Percentiles rank a stretch among this genome's conserved stretches.
phyloP scores from a whole-genome alignment of 345 rosid genomes.

The Abelmoschus esculentus region DNA sequence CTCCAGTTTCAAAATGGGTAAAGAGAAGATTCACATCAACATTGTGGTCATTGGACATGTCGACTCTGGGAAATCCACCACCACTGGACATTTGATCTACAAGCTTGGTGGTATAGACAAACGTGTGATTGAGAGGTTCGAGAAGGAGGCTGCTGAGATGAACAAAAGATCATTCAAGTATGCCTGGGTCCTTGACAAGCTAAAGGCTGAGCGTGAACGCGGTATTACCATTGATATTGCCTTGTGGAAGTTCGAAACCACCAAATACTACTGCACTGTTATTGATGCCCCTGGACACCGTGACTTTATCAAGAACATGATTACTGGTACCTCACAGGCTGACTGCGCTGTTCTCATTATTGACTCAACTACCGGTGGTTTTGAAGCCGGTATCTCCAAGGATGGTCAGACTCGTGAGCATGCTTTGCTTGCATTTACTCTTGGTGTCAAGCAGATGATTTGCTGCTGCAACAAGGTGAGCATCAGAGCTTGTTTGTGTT shows the following conservation, averaged over 20 bases:
- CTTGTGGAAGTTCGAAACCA: slow-evolving; percentile 66
- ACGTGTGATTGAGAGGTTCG: slow-evolving; percentile 71
- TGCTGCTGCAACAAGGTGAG: slow-evolving; percentile 74
- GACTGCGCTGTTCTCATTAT: slow-evolving; percentile 69
- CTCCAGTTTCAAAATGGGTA: no score
- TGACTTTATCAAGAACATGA: slow-evolving; percentile 82
- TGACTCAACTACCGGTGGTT: slow-evolving; percentile 80
- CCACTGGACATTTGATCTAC: no score
- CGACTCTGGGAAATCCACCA: no score
- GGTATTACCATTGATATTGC: slow-evolving; percentile 77
- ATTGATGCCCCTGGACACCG: slow-evolving; percentile 77
- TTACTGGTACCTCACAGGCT: slow-evolving; percentile 73
- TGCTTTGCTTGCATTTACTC: slow-evolving; percentile 63
- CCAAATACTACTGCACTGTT: slow-evolving; percentile 65
- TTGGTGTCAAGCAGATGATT: slow-evolving; percentile 70
- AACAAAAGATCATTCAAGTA: slow-evolving; percentile 75
- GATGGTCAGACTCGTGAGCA: slow-evolving; percentile 85
- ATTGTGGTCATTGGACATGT: no score
- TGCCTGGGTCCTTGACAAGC: slow-evolving; percentile 77
- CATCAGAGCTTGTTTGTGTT: background rate
- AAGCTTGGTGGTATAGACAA: slow-evolving; percentile 52
- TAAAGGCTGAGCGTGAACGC: slow-evolving; percentile 77
- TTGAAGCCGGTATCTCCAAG: slow-evolving; percentile 81
- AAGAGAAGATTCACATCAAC: no score
- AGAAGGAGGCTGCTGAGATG: slow-evolving; percentile 84